A percentile compares a stretch with the other conserved stretches of the same genome.
phyloP scores from a whole-genome alignment of 2,329 filamentous ascomycete genomes.

The Amesomyces nigricolor region DNA sequence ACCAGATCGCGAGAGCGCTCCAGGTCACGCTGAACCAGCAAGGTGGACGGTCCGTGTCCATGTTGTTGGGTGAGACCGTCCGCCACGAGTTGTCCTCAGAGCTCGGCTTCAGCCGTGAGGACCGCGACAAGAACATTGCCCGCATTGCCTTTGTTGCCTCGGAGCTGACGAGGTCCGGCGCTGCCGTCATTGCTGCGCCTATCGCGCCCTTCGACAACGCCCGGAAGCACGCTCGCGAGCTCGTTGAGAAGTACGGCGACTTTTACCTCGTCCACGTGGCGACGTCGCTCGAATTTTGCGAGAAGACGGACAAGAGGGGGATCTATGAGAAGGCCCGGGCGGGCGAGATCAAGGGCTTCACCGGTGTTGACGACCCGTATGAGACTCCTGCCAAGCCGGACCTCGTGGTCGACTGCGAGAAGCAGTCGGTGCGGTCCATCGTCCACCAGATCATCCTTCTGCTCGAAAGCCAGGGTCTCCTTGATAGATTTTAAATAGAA shows the following conservation, averaged over 20 bases:
- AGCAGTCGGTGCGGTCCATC: slow-evolving; percentile 82
- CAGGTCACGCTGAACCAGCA: slow-evolving; percentile 98
- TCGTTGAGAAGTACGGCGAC: slow-evolving; percentile 79
- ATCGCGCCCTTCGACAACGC: slow-evolving; percentile 88
- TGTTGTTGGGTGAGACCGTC: slow-evolving; percentile 93
- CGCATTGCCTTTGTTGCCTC: slow-evolving; percentile 95
- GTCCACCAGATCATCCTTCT: slow-evolving; percentile 95
- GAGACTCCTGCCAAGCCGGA: slow-evolving; percentile 78
- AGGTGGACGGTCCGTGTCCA: slow-evolving; percentile 86
- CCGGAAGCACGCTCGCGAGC: slow-evolving; percentile 70
- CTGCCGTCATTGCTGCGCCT: slow-evolving; percentile 91
- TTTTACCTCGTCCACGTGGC: slow-evolving; percentile 96
- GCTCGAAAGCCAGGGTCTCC: slow-evolving; percentile 80
- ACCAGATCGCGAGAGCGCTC: slow-evolving; percentile 88
- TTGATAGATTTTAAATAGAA: slow-evolving; percentile 58
- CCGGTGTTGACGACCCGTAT: slow-evolving; percentile 95
- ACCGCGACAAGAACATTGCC: slow-evolving; percentile 90
- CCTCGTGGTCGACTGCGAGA: slow-evolving; percentile 76
- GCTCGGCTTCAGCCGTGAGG: slow-evolving; percentile 88
- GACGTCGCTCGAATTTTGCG: slow-evolving; percentile 84
- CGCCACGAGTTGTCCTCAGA: slow-evolving; percentile 89
- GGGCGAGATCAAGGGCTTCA: slow-evolving; percentile 97
- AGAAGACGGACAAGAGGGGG: slow-evolving; percentile 91
- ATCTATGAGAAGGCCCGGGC: slow-evolving; percentile 78
- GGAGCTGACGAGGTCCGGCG: slow-evolving; percentile 86